phyloP scores from a whole-genome alignment of 805 yeast genomes.

The Myxozyma neotropica region DNA sequence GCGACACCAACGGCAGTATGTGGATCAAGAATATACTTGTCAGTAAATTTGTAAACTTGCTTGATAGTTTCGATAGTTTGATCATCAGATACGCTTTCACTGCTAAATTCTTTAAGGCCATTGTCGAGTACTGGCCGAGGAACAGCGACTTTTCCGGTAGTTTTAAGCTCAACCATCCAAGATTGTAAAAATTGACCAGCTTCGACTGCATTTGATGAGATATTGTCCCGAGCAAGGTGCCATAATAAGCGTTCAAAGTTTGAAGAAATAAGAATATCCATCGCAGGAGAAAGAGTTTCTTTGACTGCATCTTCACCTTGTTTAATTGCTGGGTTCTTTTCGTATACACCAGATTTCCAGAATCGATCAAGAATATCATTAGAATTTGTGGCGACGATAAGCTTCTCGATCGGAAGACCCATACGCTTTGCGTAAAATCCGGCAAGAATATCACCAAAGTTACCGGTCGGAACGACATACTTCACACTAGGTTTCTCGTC shows the following conservation, averaged over 20 bases:
- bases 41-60: constrained; percentile 58
- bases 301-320: constrained; percentile 66
- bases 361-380: constrained; percentile 95
- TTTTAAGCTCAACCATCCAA: constrained; percentile 80
- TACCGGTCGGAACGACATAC: constrained; percentile 96
- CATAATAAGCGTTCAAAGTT: constrained; percentile 96
- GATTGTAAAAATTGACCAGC: constrained; percentile 73
- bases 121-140: constrained; percentile 62
- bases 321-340: constrained; percentile 54
- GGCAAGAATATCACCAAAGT: constrained; percentile 97
- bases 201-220: constrained; percentile 56
- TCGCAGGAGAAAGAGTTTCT: constrained; percentile 94
- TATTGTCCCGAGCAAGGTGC: constrained; percentile 81
- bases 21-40: constrained; percentile 83
- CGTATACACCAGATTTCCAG: constrained; percentile 81
- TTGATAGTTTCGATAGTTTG: constrained; percentile 79
- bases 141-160: constrained; percentile 74
- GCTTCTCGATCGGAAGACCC: constrained; percentile 88
- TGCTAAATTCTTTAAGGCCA: constrained; percentile 70
- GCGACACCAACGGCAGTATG: constrained; percentile 95
- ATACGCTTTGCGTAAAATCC: constrained; percentile 92
- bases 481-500: constrained; percentile 54
- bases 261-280: constrained; percentile 95
- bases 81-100: constrained; percentile 76
- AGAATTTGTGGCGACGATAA: constrained; percentile 93